phyloP scores from a whole-genome alignment of 2,329 filamentous ascomycete genomes.

The Paramyrothecium sp. region DNA sequence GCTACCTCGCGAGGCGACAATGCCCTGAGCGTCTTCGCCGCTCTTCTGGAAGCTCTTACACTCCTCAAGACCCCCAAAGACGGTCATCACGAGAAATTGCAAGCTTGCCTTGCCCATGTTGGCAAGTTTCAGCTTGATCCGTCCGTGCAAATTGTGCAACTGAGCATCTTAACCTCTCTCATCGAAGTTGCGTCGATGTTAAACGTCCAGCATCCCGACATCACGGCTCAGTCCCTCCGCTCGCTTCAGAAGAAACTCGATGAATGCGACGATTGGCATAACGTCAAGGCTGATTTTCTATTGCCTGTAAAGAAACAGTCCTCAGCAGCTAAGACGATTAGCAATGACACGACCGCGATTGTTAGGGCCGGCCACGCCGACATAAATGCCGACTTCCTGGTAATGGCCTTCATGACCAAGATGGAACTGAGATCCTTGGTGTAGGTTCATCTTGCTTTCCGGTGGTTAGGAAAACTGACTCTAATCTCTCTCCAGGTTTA shows the following conservation, averaged over 20 bases:
- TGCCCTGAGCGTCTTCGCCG: constrained; percentile 64
- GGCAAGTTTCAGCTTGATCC: constrained; percentile 68
- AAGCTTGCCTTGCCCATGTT: constrained; percentile 71
- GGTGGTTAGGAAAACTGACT: constrained; percentile 10
- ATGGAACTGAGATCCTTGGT: constrained; percentile 55
- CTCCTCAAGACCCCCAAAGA: constrained; percentile 63
- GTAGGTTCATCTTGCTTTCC: constrained; percentile 34
- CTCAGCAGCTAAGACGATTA: constrained; percentile 49
- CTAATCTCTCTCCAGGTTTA: constrained; percentile 46
- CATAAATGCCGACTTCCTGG: constrained; percentile 51
- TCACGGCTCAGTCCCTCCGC: constrained; percentile 58
- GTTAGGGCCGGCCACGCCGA: constrained; percentile 45
- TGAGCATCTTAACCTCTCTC: constrained; percentile 63
- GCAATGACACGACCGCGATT: constrained; percentile 55
- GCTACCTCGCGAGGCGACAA: constrained; percentile 61
- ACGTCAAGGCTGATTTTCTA: constrained; percentile 46
- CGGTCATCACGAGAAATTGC: constrained; percentile 68
- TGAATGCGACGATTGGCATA: constrained; percentile 48
- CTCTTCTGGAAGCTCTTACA: constrained; percentile 67
- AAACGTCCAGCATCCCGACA: constrained; percentile 57
- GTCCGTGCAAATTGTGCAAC: constrained; percentile 59
- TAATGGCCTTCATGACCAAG: constrained; percentile 60
- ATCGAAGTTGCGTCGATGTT: constrained; percentile 71
- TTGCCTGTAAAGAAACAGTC: constrained; percentile 55
- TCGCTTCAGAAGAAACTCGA: constrained; percentile 63